Percentiles rank a stretch among this genome's conserved stretches.
These are phyloP conservation scores for Penicillium sclerotigenum DNA, from an alignment of 2,329 filamentous ascomycete genomes.

Conservation along the genomic window DNA sequence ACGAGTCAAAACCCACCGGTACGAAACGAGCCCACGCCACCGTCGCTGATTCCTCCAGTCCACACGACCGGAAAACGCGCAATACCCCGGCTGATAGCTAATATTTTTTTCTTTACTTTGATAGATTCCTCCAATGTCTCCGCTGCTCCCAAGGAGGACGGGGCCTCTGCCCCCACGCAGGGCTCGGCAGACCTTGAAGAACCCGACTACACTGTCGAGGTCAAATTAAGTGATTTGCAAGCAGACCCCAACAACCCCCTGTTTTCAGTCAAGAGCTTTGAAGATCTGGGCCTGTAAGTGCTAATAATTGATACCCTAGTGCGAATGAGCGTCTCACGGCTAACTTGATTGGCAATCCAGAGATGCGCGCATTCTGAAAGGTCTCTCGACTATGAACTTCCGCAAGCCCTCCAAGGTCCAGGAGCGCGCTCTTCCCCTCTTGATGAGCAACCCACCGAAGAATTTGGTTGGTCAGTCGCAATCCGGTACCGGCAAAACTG, in stretches of 20 bases:
- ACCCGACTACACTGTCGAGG: constrained; percentile 81
- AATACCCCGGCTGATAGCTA: constrained; percentile 22
- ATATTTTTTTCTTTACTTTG: constrained; percentile 8
- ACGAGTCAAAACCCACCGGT: constrained; percentile 31
- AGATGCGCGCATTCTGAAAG: constrained; percentile 66
- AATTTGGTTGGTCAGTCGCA: constrained; percentile 99
- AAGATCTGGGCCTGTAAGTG: constrained; percentile 78
- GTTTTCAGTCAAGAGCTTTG: constrained; percentile 78
- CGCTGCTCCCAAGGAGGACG: constrained; percentile 34
- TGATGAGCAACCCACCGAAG: constrained; percentile 77
- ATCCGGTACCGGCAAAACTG: constrained; percentile 96
- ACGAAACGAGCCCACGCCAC: constrained; percentile 21
- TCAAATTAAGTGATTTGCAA: constrained; percentile 87
- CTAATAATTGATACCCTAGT: not conserved
- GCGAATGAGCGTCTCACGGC: not conserved
- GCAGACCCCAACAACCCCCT: constrained; percentile 82
- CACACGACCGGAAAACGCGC: not conserved
- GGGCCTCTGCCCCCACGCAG: constrained; percentile 35
- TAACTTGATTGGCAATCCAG: constrained; percentile 30
- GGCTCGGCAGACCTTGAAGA: constrained; percentile 59
- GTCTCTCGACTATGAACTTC: constrained; percentile 79
- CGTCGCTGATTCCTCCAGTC: constrained; percentile 11
- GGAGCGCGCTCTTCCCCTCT: constrained; percentile 85
- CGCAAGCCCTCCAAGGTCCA: constrained; percentile 97
- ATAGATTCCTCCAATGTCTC: constrained; percentile 16